Base-by-base conservation (phyloP, 768 basidiomycete species). In the Chalciporus pseudorubinellus region DNA sequence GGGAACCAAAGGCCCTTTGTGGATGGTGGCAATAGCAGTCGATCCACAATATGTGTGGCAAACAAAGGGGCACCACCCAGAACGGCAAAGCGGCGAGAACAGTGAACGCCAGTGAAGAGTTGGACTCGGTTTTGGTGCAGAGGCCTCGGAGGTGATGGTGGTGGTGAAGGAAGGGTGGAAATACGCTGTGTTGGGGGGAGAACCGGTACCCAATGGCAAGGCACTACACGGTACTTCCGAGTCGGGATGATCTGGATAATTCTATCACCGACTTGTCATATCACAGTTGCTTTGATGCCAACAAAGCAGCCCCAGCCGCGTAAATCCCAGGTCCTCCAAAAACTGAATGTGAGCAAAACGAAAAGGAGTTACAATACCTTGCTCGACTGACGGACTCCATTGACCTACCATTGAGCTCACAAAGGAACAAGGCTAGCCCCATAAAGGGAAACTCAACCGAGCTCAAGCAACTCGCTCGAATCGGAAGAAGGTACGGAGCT, bases 1-100 rank as follows among this genome's bases (percentile, higher is more conserved):
- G 39, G 62, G 31, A 22, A 44, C 43, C 44, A 63, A 52, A 44
- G 43, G 48, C 29, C 52, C 68, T 68, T 68, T 68, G 66, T 68
- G 56, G n/a, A n/a, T 18, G 42, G 28, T 20, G 31, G 31, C n/a
- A 36, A 26, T 13, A 13, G 48, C 18, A 29, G 31, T 44, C 12
- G 16, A 29, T 55, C 53, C 49, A 50, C 53, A 46, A 34, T 21
- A 10, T 29, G 36, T n/a, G 38, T 6, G 6, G 28, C 6, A 3
- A 31, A 70, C 61, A 68, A 69, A 56, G 59, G 62, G 61, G 14
- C 20, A 18, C 20, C 28, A 24, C 40, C 9, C 6, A 16, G 12
- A 14, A 19, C 24, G 34, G 20, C 42, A 44, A 31, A 31, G 29
- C 29, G 29, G 12, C 33, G 20, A 24, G 19, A 46, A 12, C 33